Evolutionary conservation across 192 early-diverging fungal genomes (phyloP), one percentile per base, ranked within the genome.

Genomic region (Endogone sp.): DNA sequence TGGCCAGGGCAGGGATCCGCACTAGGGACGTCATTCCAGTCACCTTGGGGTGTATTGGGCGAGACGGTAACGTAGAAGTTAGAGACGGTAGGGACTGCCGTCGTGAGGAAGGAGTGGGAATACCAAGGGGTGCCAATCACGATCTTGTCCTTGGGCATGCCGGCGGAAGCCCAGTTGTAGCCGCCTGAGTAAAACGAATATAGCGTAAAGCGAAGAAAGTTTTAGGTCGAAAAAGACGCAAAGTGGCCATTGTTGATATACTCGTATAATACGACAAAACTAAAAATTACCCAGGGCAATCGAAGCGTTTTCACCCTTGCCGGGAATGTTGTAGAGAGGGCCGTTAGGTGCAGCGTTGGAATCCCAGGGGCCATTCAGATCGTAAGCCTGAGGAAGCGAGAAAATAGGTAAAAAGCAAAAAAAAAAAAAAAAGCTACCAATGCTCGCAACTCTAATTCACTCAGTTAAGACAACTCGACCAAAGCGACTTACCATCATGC

Each of bases 111-210:
- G 21, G 77, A 64, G 37, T 80, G 79, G 4, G 81, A 81, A 31
- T 82, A 85, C 31, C 81, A 79, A 2, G 77, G 64, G 4, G 81
- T 25, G 3, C 84, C 84, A 0, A 71, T 75, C 31, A 69, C 71
- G 16, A 85, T 67, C 67, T 83, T 68, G 49, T 37, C 69, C 2
- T 78, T 78, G 2, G 81, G 84, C 81, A 80, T 83, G 2, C 74
- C 72, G 54, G 79, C 77, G 1, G 55, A 44, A n/a, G 70, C 73
- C 84, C 81, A 85, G 0, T 67, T 70, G 2, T 79, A 69, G 44
- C 81, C 78, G 9, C 77, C 77, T n/a, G n/a, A n/a, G n/a, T n/a
- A n/a, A n/a, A n/a, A n/a, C n/a, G n/a, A n/a, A n/a, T n/a, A n/a
- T n/a, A n/a, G n/a, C n/a, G n/a, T n/a, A n/a, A n/a, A n/a, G n/a